Evolutionary conservation across 768 basidiomycete species (phyloP), one percentile per base, ranked within the genome.

Genomic region (Chalciporus sphaerocephalus): DNA sequence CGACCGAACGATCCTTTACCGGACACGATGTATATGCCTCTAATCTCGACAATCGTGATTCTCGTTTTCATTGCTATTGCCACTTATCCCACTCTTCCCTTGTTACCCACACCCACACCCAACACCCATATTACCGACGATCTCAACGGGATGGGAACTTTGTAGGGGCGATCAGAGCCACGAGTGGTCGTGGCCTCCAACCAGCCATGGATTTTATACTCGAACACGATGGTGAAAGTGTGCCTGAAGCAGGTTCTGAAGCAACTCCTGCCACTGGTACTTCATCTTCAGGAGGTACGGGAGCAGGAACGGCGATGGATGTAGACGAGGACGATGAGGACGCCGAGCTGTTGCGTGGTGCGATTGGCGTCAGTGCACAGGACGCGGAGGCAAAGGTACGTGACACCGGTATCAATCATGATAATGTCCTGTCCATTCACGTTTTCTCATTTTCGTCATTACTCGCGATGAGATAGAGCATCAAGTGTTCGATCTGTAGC

Each of bases 161-260:
- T n/a, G n/a, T 27, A 95, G 92, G 92, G 93, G 93, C 93, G 4
- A 66, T 95, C 47, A 85, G 84, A 55, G 88, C 89, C 5, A 96
- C 92, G 8, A 77, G 74, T 27, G 81, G 82, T 54, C 78, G 87
- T 22, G 95, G 93, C 3, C 72, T 98, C 0, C 94, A 96, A 62
- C 87, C 85, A 6, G 88, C 87, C 17, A 88, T 93, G 87, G 93
- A 96, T 57, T 85, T 88, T 65, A 71, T 96, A 28, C 68, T 96
- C 28, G 87, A 84, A 65, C 78, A 97, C 58, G 84, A 88, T 41
- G 79, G 79, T 5, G 72, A 91, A 47, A 73, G 84, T 1, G 71
- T 95, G 9, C 91, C 93, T 9, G 80, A 87, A 60, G 65, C 79
- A 4, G 66, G 67, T 20, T 63, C 66, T 75, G 2, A 61, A 65